Base-by-base conservation (phyloP, 2,329 filamentous ascomycete species). In the Talaromyces sp. region DNA sequence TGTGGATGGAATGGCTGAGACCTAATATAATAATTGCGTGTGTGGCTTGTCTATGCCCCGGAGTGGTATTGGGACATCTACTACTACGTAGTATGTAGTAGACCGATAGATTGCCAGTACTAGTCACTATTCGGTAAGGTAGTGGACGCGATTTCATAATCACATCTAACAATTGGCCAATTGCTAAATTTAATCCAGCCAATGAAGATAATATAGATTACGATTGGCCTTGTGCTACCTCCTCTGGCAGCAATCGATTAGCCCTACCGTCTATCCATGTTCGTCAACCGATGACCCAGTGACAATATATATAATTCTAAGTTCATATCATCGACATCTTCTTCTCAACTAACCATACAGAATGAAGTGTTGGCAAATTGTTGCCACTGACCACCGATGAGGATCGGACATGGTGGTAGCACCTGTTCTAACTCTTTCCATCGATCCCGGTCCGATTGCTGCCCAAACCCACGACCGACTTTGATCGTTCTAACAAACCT, bases 391-490 rank as follows among this genome's bases (percentile, higher is more conserved):
- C 33, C 31, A 19, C n/a, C 10, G n/a, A 35, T 22, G 50, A 35
- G 35, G 31, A 54, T 52, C 24, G 16, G 49, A 39, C 10, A 19
- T 11, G 27, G 16, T 3, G 50, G 31, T 24, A 24, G 19, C 22
- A 37, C 33, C 52, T 39, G 33, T 39, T 37, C 19, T 56, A 37
- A 13, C 52, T 39, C 19, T n/a, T 37, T 56, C 33, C 52, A 56
- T 56, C 39, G 56, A 59, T 45, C 11, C 56, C 19, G 33, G 19
- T 35, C 64, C 60, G 37, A 60, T 66, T 66, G 64, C 64, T 66
- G 64, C 64, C 64, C 64, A 62, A 66, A 50, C 24, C 22, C 22
- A 59, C 14, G 19, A 31, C 56, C 39, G 56, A 41, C 37, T 27
- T n/a, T 43, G 35, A 31, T 45, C 56, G 22, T 59, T 59, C 39